Evolutionary conservation across 2,329 filamentous ascomycete species (phyloP), one percentile per base, ranked within the genome.

Genomic region (Clonostachys rhizophaga): DNA sequence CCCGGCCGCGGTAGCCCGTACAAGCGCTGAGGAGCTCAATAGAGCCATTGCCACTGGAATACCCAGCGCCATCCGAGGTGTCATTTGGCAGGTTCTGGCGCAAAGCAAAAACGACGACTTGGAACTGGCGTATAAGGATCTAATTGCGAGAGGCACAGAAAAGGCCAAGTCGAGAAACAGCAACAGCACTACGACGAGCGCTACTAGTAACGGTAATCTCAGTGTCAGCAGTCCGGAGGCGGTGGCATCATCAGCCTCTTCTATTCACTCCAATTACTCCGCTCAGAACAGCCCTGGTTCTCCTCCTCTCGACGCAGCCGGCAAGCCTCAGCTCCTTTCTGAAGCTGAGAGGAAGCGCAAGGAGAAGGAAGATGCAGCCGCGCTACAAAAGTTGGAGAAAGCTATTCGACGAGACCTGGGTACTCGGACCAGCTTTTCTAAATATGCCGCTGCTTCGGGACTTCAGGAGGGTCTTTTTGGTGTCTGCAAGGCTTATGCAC

Each of bases 71-170:
- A 96, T 99, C 51, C 85, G 94, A 49, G 95, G 94, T n/a, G 94
- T 99, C 3, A 91, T 99, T 44, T 99, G 94, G 94, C 94, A 99
- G 68, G 92, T 97, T 8, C 72, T 99, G 51, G 91, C 94, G 5
- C 90, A 96, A 61, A 96, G 91, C 70, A 95, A 96, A 67, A 95
- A 90, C 56, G 87, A 92, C 50, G 90, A 95, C 41, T 72, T 99
- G 16, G 94, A 99, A 66, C 70, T 76, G 14, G 80, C 91, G n/a
- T 99, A 97, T 69, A 81, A 79, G 53, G 91, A 95, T 50, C 76
- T 99, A 10, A 79, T 89, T 34, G 79, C 78, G 43, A 81, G 89
- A 50, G 91, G 91, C 20, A 91, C 89, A 4, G 88, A 91, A 49
- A 90, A 89, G 65, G 87, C 91, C 50, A 83, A 80, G 58, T 77